These are phyloP conservation scores for Lolium multiflorum DNA, from an alignment of 176 grass and related monocot species.

Conservation along the genomic window DNA sequence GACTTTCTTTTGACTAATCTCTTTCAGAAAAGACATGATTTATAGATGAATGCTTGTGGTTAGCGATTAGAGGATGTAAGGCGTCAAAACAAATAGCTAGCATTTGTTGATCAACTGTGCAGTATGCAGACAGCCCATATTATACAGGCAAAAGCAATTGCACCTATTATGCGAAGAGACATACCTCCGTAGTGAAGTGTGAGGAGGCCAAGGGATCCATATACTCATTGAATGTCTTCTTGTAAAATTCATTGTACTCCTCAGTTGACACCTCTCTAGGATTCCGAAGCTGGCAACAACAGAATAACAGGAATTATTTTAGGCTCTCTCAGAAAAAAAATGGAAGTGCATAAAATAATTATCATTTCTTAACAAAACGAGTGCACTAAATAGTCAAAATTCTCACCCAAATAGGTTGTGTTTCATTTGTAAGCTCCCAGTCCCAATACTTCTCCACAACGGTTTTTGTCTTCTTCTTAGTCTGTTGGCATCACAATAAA, in stretches of 20 bases:
- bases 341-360: background rate
- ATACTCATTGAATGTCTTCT: conserved; percentile 95
- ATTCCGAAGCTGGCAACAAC: conserved; percentile 69
- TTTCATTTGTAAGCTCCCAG: conserved; percentile 98
- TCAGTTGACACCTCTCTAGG: conserved; percentile 86
- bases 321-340: background rate
- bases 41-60: background rate
- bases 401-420: conserved; percentile 95
- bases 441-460: conserved; percentile 97
- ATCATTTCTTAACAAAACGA: background rate
- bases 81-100: background rate
- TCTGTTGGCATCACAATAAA: conserved; percentile 48
- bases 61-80: background rate
- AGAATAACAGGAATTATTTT: background rate
- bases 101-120: background rate
- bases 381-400: conserved; percentile 22
- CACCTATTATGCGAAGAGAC: background rate
- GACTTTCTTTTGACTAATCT: background rate
- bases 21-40: background rate
- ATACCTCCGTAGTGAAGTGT: conserved; percentile 97
- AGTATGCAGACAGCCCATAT: background rate
- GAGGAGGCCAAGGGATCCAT: conserved; percentile 84
- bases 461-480: conserved; percentile 92
- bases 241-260: conserved; percentile 98
- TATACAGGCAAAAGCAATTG: background rate